Base-by-base conservation (phyloP, 139 green algal species). In the Haematococcus sp. region DNA sequence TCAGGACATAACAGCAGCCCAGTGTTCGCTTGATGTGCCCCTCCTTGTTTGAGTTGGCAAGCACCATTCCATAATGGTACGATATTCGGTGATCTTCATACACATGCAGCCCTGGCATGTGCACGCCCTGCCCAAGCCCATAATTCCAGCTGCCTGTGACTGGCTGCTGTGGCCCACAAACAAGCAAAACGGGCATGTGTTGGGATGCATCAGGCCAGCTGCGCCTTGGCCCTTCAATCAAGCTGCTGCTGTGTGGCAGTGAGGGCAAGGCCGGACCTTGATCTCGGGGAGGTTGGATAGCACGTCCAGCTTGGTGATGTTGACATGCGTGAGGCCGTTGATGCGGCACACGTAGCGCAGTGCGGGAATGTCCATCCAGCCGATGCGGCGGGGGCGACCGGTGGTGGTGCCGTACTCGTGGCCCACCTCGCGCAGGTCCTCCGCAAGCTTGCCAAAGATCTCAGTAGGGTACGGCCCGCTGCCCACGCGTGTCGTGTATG, bases 291-390 rank as follows among this genome's bases (percentile, higher is more conserved):
- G 82, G 0, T 84, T 81, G 28, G 76, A 89, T 22, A 99, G 83
- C 69, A 98, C 94, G 63, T 99, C 96, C 60, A 99, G 90, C 90
- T 99, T 99, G 60, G 96, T 99, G 5, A 99, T 83, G 92, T 99
- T 99, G 28, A 99, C 77, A 77, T 96, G 88, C 0, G 92, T 98
- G 68, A 99, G 84, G 30, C 96, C 96, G 78, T 99, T 99, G 82
- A 99, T 95, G 55, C 82, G 89, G 87, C 31, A 54, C 5, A 85
- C 91, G 76, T 97, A 99, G 55, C 84, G 86, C 59, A 99, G 86
- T 0, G 94, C 94, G 9, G 96, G 88, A 19, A 99, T 91, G 84
- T 99, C 96, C 70, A 99, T 90, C 96, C 96, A 99, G 33, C 96
- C 96, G 43, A 97, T 93, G 30, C 96, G 85, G 22, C 96, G 81